phyloP scores from a whole-genome alignment of 202 grass and related monocot species.

The Sporobolus alterniflorus region DNA sequence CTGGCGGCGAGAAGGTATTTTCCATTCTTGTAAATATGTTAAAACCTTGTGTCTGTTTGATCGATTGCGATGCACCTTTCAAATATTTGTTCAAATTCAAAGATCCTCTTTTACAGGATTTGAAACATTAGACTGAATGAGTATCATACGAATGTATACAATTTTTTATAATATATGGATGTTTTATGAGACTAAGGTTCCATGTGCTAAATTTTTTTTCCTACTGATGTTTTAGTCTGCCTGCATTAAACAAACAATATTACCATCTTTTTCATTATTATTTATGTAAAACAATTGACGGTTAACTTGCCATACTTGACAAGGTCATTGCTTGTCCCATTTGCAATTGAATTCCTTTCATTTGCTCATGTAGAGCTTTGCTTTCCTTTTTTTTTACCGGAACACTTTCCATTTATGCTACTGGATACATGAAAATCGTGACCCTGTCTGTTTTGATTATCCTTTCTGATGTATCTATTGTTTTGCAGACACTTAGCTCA shows the following conservation, averaged over 20 bases:
- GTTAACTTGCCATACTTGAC: not conserved
- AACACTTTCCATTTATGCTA: not conserved
- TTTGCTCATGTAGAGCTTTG: not conserved
- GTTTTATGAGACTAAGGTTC: not conserved
- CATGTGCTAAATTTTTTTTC: not conserved
- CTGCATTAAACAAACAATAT: not conserved
- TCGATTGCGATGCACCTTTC: not conserved
- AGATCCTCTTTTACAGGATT: not conserved
- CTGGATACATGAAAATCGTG: not conserved
- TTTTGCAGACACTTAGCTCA: conserved; percentile 86
- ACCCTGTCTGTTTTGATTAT: not conserved
- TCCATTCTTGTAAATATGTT: not conserved
- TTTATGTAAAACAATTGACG: not conserved
- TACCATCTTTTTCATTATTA: not conserved
- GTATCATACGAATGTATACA: not conserved
- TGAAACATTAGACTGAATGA: not conserved
- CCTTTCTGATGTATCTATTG: not conserved
- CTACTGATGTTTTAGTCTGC: not conserved
- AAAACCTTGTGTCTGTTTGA: conserved; percentile 4
- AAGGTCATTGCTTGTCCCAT: not conserved
- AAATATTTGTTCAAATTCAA: not conserved
- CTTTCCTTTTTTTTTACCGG: not conserved
- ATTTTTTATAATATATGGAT: not conserved
- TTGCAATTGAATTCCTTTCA: not conserved
- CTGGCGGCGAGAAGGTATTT: conserved; percentile 94